These are phyloP conservation scores for Camelina neglecta DNA, from an alignment of 345 rosid genomes.

Conservation along the genomic window DNA sequence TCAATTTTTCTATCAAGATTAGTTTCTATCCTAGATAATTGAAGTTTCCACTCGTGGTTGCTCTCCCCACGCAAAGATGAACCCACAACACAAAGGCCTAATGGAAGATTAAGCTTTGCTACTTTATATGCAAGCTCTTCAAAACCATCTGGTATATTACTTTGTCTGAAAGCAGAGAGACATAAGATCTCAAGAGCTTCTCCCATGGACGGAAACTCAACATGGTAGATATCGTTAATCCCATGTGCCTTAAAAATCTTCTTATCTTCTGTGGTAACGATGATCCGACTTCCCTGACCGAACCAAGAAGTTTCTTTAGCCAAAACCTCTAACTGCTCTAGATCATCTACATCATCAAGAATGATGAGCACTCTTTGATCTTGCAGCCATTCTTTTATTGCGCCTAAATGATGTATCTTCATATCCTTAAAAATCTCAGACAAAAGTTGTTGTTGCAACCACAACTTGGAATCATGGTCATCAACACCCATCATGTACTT, in stretches of 20 bases:
- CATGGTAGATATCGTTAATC: not conserved
- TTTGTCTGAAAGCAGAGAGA: slow-evolving; percentile 17
- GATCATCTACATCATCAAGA: slow-evolving; percentile 57
- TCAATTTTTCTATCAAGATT: slow-evolving; percentile 20
- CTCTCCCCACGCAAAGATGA: not conserved
- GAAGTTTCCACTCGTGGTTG: slow-evolving; percentile 30
- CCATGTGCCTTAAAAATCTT: not conserved
- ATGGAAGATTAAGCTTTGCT: slow-evolving; percentile 15
- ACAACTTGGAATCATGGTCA: not conserved
- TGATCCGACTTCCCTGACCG: slow-evolving; percentile 53
- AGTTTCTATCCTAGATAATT: not conserved
- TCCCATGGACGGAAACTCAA: not conserved
- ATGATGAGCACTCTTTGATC: slow-evolving; percentile 1
- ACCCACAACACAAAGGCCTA: slow-evolving; percentile 47
- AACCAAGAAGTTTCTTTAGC: slow-evolving; percentile 49
- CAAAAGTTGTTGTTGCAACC: not conserved
- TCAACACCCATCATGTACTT: not conserved
- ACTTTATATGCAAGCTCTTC: slow-evolving; percentile 6
- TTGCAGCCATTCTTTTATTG: not conserved
- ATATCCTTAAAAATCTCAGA: slow-evolving; percentile 4
- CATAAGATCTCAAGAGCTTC: slow-evolving; percentile 34
- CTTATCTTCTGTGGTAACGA: slow-evolving; percentile 57
- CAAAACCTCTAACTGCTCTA: slow-evolving; percentile 46
- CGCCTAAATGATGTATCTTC: not conserved
- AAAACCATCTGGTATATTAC: not conserved